Conservation (phyloP, 2,329 filamentous ascomycete species). For the Fusarium redolens region DNA sequence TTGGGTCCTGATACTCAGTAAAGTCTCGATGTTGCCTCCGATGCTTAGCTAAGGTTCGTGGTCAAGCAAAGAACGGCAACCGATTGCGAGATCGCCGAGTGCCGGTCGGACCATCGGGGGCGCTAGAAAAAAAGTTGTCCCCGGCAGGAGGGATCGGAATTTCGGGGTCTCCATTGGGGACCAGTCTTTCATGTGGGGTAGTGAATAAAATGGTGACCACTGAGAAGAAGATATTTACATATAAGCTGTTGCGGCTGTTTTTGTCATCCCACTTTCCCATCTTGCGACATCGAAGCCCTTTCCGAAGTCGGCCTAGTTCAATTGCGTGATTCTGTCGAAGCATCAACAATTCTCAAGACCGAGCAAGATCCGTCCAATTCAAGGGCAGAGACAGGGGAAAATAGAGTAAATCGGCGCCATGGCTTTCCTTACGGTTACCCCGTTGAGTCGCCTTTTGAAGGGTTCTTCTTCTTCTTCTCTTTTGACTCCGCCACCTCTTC, state of each 20-base stretch:
- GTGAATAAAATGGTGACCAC: constrained; percentile 1
- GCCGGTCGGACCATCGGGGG: constrained; percentile 43
- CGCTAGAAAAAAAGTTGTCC: constrained; percentile 18
- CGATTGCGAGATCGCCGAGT: constrained; percentile 39
- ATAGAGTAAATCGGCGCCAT: constrained; percentile 25
- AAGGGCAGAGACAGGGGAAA: constrained; percentile 21
- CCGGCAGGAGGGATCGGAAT: constrained; percentile 34
- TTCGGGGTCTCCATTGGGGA: constrained; percentile 42
- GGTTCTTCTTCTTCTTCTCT: constrained; percentile 26
- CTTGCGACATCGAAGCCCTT: constrained; percentile 45
- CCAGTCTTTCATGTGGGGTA: constrained; percentile 31
- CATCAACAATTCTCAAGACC: constrained; percentile 52
- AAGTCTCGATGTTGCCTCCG: constrained; percentile 4
- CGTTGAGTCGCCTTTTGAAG: constrained; percentile 40
- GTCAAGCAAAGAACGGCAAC: constrained; percentile 27
- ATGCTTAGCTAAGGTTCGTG: background rate
- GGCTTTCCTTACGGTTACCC: constrained; percentile 38
- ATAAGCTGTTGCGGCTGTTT: background rate
- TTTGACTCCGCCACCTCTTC: constrained; percentile 11
- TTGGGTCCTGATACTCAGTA: background rate
- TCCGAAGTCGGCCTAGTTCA: constrained; percentile 47
- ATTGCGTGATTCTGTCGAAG: constrained; percentile 55
- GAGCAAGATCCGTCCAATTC: constrained; percentile 38
- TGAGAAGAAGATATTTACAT: rapidly evolving
- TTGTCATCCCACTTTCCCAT: constrained; percentile 27